Evolutionary conservation across 1,139 yeast species (phyloP), one percentile per base, ranked within the genome.

Genomic region (Starmera stellimalicola): DNA sequence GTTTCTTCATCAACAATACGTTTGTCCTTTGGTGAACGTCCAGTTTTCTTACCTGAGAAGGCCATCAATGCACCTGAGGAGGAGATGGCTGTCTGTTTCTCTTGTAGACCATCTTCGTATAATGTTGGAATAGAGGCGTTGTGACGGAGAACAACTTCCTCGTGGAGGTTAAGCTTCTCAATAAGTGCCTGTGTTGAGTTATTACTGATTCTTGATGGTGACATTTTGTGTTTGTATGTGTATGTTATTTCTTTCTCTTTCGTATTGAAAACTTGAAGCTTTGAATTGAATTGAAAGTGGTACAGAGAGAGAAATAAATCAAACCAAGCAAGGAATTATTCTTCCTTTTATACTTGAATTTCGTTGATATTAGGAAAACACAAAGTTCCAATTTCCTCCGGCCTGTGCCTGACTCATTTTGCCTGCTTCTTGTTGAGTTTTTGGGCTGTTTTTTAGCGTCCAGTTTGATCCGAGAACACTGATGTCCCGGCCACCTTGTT

Each of bases 1-100:
- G 93, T 70, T 49, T 74, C 81, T 67, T 91, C 97, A 51, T 88
- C 96, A 45, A 91, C 97, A 62, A 91, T 84, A 68, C 98, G 85
- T 64, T 91, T 91, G 65, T 91, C 98, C 68, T 81, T 83, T 58
- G 98, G 98, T 29, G 97, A 91, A 65, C 98, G 82, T 52, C 98
- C 98, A 38, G 97, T 91, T 69, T 91, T 91, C 51, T 75, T 70
- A 57, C 98, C 98, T 20, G 96, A 85, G 65, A 78, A 87, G 37
- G 98, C 97, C 65, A 91, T 81, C 48, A 91, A 70, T 36, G 97
- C 96, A 58, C 98, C 98, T 35, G 94, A 73, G 30, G 95, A 79
- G 17, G 94, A 79, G 51, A 91, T 82, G 39, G 94, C 88, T 33
- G 97, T 88, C 41, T 95, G 93, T 51, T 73, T 73, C 64, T 91